Percentiles rank a stretch among this genome's conserved stretches.
Conservation (phyloP, 306 rosid species). For the Argentina anserina region DNA sequence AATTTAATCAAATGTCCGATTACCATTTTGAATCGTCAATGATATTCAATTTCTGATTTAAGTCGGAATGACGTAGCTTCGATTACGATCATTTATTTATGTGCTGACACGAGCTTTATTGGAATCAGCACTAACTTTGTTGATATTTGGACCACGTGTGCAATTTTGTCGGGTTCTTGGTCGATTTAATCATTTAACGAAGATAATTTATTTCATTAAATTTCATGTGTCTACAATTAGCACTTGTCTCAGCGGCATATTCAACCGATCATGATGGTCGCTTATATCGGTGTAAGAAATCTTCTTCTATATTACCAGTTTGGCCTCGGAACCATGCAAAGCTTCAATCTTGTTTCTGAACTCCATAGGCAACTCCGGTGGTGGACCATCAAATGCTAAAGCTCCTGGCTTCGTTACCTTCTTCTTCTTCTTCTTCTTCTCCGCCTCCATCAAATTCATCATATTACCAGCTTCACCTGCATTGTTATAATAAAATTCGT, state of each 20-base stretch:
- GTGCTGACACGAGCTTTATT: too few relatives aligned
- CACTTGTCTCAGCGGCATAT: background rate
- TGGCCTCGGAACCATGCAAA: background rate
- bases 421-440: background rate
- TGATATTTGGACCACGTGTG: too few relatives aligned
- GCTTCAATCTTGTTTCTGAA: slow-evolving; percentile 1
- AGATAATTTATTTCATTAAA: too few relatives aligned
- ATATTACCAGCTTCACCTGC: background rate
- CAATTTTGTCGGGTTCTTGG: too few relatives aligned
- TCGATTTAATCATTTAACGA: too few relatives aligned
- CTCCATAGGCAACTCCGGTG: background rate
- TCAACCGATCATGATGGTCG: background rate
- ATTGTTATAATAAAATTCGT: background rate
- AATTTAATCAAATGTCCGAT: too few relatives aligned
- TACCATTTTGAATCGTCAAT: too few relatives aligned
- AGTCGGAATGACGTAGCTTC: too few relatives aligned
- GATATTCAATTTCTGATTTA: too few relatives aligned
- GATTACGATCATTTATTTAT: too few relatives aligned
- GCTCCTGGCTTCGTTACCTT: background rate
- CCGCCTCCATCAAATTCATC: background rate
- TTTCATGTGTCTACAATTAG: too few relatives aligned
- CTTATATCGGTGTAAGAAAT: background rate
- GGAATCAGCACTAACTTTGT: too few relatives aligned
- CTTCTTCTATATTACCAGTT: background rate
- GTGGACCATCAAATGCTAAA: background rate